Evolutionary conservation across 140 eudicot genomes (phyloP), one percentile per base, ranked within the genome.

Genomic region (Oenanthe javanica): DNA sequence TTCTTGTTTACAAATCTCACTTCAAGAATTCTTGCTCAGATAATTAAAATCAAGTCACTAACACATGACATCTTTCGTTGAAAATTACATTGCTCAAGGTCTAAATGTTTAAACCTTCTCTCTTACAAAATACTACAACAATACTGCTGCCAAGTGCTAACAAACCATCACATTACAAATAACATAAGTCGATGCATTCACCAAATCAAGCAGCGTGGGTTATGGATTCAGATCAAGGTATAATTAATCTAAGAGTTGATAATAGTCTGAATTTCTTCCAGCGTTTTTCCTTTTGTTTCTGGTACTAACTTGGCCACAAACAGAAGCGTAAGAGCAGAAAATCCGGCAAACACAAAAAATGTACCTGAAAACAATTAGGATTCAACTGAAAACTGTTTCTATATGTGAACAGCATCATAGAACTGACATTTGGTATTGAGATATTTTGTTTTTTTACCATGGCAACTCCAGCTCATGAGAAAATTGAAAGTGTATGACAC

Each of bases 401-500:
- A 6, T 9, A 23, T 8, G 23, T 72, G 13, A 45, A 72, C 5
- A 18, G 16, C 54, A 43, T 21, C 31, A 46, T 46, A 12, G 1
- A n/a, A 18, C 25, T 72, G 36, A 73, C 14, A 15, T 18, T 7
- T 18, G 25, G 27, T 3, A 15, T 13, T 23, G 3, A 36, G 3
- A 38, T 31, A 27, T 9, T 12, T 54, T 16, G 19, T 15, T 36
- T 1, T 51, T 15, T 38, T 88, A 92, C 98, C 98, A 1, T 89
- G 82, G 9, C 90, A 85, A 84, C 97, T 94, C 98, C 98, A 92
- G 84, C 76, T 86, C 83, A 91, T 87, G 50, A 92, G 89, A 67
- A 90, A 94, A 86, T 94, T 94, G 86, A 92, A 94, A 66, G 93
- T 87, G 85, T 90, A 94, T 11, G 97, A 91, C 81, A 94, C 89